Percentiles rank a stretch among this genome's conserved stretches.
phyloP scores from a whole-genome alignment of 306 rosid species.

The Trifolium subterraneum region DNA sequence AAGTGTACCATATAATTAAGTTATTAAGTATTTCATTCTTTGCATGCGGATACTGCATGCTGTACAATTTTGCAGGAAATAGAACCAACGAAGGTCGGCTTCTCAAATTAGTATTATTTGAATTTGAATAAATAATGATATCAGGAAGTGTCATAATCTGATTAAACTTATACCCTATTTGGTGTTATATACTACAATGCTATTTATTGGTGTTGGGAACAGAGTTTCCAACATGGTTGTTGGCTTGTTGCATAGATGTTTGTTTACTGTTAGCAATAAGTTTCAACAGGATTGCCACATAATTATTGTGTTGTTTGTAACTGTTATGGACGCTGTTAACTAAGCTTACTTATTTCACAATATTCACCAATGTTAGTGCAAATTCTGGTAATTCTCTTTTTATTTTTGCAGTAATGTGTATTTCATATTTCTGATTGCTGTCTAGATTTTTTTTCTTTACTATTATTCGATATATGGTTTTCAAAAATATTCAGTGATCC shows the following conservation, averaged over 20 bases:
- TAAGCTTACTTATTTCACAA: constrained; percentile 27
- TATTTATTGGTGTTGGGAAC: constrained; percentile 35
- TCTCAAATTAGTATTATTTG: constrained; percentile 41
- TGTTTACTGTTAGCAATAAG: constrained; percentile 47
- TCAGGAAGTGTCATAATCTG: constrained; percentile 35
- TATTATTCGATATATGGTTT: background rate
- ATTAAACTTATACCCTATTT: constrained; percentile 32
- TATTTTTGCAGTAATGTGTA: background rate
- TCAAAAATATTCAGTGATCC: background rate
- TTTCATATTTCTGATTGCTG: constrained; percentile 5
- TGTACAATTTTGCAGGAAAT: constrained; percentile 59
- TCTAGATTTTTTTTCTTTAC: background rate
- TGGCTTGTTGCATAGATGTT: constrained; percentile 46
- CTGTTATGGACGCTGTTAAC: background rate
- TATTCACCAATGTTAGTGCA: constrained; percentile 4
- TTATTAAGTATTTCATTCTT: constrained; percentile 58
- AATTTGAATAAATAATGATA: constrained; percentile 40
- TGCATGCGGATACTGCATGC: constrained; percentile 55
- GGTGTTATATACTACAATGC: constrained; percentile 36
- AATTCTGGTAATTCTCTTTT: background rate
- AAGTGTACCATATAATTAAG: constrained; percentile 41
- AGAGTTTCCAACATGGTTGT: constrained; percentile 32
- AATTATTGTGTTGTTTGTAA: constrained; percentile 44
- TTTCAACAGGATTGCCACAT: constrained; percentile 39
- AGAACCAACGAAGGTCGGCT: constrained; percentile 37